These are phyloP conservation scores for Trypanosoma melophagium DNA, from an alignment of 208 protist species.

Conservation along the genomic window DNA sequence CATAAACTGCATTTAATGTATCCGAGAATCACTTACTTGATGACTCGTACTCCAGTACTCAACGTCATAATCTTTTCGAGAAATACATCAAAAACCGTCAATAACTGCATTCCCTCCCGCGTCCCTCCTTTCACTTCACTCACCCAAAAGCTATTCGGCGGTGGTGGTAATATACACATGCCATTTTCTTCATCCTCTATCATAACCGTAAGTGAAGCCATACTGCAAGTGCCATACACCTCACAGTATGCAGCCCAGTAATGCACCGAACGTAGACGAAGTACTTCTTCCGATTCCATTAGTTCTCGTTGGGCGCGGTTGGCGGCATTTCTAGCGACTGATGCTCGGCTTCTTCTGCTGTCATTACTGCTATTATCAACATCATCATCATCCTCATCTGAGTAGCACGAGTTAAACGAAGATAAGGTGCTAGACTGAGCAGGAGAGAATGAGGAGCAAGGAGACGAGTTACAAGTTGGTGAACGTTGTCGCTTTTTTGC, in stretches of 20 bases:
- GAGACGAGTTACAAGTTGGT: background rate
- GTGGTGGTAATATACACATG: slow-evolving; percentile 49
- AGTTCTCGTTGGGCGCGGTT: background rate
- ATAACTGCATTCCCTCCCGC: slow-evolving; percentile 47
- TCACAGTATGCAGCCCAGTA: slow-evolving; percentile 79
- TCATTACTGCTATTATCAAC: background rate
- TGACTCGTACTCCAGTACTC: slow-evolving; percentile 40
- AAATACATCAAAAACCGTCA: slow-evolving; percentile 48
- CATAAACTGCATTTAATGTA: background rate
- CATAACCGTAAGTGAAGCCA: slow-evolving; percentile 48
- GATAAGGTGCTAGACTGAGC: slow-evolving; percentile 13
- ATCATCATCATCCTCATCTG: slow-evolving; percentile 33
- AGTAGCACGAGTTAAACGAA: slow-evolving; percentile 44
- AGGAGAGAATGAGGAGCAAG: background rate
- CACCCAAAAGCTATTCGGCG: slow-evolving; percentile 50
- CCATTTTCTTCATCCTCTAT: slow-evolving; percentile 48
- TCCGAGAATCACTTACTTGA: slow-evolving; percentile 26
- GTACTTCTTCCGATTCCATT: slow-evolving; percentile 35
- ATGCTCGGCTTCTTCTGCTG: background rate
- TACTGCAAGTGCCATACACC: slow-evolving; percentile 70
- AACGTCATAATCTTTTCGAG: slow-evolving; percentile 50
- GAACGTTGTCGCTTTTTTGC: slow-evolving; percentile 21
- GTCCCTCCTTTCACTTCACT: slow-evolving; percentile 41
- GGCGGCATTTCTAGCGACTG: background rate
- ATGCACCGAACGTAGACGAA: slow-evolving; percentile 43